Evolutionary conservation across 768 basidiomycete species (phyloP).

Genomic region (Pisolithus microcarpus): DNA sequence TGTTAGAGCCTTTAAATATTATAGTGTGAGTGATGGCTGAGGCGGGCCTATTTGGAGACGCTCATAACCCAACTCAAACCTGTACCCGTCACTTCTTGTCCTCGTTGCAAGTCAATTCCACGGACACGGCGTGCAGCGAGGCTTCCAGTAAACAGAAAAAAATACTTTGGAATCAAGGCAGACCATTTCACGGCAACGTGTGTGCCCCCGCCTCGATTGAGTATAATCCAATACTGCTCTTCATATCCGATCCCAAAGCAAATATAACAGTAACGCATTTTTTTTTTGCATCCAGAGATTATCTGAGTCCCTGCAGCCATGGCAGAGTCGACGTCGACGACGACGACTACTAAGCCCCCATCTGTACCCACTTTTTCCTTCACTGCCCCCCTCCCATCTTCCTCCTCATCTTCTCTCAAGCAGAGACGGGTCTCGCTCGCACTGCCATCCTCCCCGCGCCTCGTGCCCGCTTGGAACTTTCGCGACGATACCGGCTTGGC

Average conservation of each 20-base stretch:
- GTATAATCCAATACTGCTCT: constrained; percentile 5
- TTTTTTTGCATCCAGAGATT: constrained; percentile 13
- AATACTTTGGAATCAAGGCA: too few species aligned
- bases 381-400: constrained; percentile 45
- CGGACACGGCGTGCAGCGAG: constrained; percentile 3
- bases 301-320: constrained; percentile 5
- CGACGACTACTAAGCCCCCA: constrained; percentile 20
- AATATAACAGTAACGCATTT: constrained; percentile 2
- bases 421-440: constrained; percentile 71
- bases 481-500: constrained; percentile 68
- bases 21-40: background rate
- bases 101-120: too few species aligned
- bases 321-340: constrained; percentile 2
- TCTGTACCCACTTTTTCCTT: constrained; percentile 46
- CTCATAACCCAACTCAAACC: background rate
- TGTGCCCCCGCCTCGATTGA: background rate
- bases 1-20: constrained; percentile 4
- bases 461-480: constrained; percentile 64
- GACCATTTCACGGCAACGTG: constrained; percentile 4
- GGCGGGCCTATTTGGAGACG: background rate
- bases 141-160: too few species aligned
- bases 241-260: constrained; percentile 13
- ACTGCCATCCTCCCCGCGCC: constrained; percentile 58
- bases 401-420: constrained; percentile 31
- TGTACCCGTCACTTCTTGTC: background rate